These are phyloP conservation scores for Penicillium riverlandense DNA, from an alignment of 495 filamentous ascomycete genomes.

Conservation along the genomic window DNA sequence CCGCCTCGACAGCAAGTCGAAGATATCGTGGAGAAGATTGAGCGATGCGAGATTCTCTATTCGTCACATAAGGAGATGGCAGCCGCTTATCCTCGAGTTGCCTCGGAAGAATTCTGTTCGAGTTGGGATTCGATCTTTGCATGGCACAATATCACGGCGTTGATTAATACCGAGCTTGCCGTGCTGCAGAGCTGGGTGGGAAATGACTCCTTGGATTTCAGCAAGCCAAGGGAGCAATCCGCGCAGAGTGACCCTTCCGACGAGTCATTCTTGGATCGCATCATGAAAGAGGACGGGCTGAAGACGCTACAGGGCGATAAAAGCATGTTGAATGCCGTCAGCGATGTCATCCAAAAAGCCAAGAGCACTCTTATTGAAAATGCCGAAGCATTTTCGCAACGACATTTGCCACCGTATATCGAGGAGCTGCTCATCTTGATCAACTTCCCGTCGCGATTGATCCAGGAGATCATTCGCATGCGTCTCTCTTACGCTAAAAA, in stretches of 20 bases:
- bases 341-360: slow-evolving; percentile 81
- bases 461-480: slow-evolving; percentile 93
- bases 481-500: slow-evolving; percentile 87
- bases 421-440: slow-evolving; percentile 93
- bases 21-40: slow-evolving; percentile 81
- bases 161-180: slow-evolving; percentile 89
- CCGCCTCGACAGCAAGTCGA: slow-evolving; percentile 77
- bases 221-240: slow-evolving; percentile 43
- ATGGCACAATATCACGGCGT: slow-evolving; percentile 96
- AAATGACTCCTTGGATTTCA: slow-evolving; percentile 90
- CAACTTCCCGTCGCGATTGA: slow-evolving; percentile 90
- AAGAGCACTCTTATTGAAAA: slow-evolving; percentile 88
- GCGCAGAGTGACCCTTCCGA: slow-evolving; percentile 64
- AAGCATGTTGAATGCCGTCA: slow-evolving; percentile 79
- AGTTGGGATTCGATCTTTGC: slow-evolving; percentile 83
- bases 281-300: slow-evolving; percentile 94
- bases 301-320: slow-evolving; percentile 77
- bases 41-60: slow-evolving; percentile 76
- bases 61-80: slow-evolving; percentile 71
- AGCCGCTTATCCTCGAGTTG: slow-evolving; percentile 60
- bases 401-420: slow-evolving; percentile 93
- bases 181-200: slow-evolving; percentile 94
- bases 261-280: slow-evolving; percentile 91
- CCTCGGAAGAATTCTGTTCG: slow-evolving; percentile 65
- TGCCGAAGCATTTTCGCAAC: slow-evolving; percentile 74